Base-by-base conservation (phyloP, 805 yeast species). In the Torulaspora quercuum region DNA sequence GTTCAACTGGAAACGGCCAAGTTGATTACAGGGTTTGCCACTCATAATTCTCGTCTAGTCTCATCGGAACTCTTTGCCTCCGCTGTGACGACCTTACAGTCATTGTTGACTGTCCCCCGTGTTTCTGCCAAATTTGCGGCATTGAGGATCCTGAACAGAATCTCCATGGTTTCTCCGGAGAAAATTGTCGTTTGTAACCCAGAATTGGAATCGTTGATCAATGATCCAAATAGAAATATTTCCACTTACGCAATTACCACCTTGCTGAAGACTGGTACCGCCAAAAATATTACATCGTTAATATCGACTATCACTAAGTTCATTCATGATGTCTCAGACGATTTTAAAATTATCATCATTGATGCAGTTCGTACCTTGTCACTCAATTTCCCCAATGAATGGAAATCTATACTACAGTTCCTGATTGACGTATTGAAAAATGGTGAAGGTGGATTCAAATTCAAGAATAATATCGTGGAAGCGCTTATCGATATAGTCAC, bases 211-310 rank as follows among this genome's bases (percentile, higher is more conserved):
- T 68, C 78, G 20, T 73, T 92, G 59, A 85, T 92, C 53, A 81
- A 82, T 57, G 97, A 90, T 62, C 61, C 89, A 16, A 88, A 86
- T 67, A 79, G 95, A 65, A 81, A 95, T 21, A 79, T 92, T 48
- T 90, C 97, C 9, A 92, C 98, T 10, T 90, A 87, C 64, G 97
- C 98, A 17, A 92, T 92, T 59, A 92, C 97, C 21, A 90, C 97
- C 2, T 71, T 92, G 56, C 76, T 92, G 63, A 92, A 90, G 67
- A 90, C 97, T 2, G 95, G 97, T 59, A 88, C 89, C 47, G 82
- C 86, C 44, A 87, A 85, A 43, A 76, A 77, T 49, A 95, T 92
- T 39, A 95, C 90, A 60, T 75, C 95, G 53, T 74, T 92, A 51
- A 86, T 92, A 64, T 73, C 80, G 45, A 89, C 88, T 37, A 87